Evolutionary conservation across 495 filamentous ascomycete genomes (phyloP).

Genomic region (Schizothecium vesticola): DNA sequence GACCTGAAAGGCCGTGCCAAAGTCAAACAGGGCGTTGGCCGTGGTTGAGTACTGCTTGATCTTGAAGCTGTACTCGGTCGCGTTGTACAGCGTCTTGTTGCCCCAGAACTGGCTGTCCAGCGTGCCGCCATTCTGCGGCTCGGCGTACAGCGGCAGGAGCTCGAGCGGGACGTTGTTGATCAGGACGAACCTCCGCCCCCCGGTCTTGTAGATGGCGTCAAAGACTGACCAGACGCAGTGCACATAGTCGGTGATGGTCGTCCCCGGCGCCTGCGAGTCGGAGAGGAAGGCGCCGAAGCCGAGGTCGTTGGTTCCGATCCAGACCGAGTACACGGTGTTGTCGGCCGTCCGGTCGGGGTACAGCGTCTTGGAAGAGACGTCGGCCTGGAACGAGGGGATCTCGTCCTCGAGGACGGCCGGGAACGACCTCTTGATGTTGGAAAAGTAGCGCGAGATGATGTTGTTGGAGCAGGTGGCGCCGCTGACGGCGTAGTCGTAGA

Average conservation of each 20-base stretch:
- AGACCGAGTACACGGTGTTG: slow-evolving; percentile 67
- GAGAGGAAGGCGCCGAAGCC: slow-evolving; percentile 57
- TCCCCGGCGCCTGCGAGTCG: slow-evolving; percentile 53
- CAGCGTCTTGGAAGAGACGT: slow-evolving; percentile 44
- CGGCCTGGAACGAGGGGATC: slow-evolving; percentile 61
- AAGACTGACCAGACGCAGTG: slow-evolving; percentile 59
- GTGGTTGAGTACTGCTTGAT: slow-evolving; percentile 57
- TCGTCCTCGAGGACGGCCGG: slow-evolving; percentile 64
- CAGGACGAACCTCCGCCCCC: slow-evolving; percentile 64
- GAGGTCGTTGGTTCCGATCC: slow-evolving; percentile 77
- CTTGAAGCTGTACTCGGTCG: slow-evolving; percentile 44
- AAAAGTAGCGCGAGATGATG: slow-evolving; percentile 49
- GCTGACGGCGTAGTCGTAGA: slow-evolving; percentile 68
- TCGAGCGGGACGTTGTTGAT: slow-evolving; percentile 62
- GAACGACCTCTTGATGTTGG: slow-evolving; percentile 46
- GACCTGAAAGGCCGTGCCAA: slow-evolving; percentile 54
- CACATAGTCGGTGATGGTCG: slow-evolving; percentile 56
- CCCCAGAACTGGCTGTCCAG: slow-evolving; percentile 52
- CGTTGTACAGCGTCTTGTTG: slow-evolving; percentile 47
- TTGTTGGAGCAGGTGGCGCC: slow-evolving; percentile 68
- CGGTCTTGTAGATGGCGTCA: slow-evolving; percentile 55
- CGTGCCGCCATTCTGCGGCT: slow-evolving; percentile 44
- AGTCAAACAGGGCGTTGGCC: slow-evolving; percentile 58
- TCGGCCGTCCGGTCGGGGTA: slow-evolving; percentile 47
- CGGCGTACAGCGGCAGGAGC: slow-evolving; percentile 54